Base-by-base conservation (phyloP, 192 early-diverging fungal species). In the Spizellomyces sp. region DNA sequence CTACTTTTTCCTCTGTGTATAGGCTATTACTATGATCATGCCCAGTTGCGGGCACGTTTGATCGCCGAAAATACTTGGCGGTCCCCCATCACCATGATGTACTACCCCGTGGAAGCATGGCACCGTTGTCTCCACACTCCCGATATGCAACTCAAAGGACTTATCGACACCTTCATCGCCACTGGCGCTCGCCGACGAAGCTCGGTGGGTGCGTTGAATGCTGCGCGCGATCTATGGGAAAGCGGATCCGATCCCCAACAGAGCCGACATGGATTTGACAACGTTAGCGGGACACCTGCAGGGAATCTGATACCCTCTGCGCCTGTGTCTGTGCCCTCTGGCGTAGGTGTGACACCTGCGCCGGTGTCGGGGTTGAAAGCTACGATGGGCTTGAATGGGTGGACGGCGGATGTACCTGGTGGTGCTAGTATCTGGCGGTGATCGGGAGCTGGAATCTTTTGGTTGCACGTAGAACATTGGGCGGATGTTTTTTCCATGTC, bases 341-440 rank as follows among this genome's bases (percentile, higher is more conserved):
- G 36, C 6, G 17, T 17, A 5, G 21, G 27, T 4, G 44, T 4
- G 17, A 22, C 62, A 44, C 1, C 62, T 17, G 10, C 62, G 27
- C 9, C 62, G 5, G 22, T 27, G 1, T 63, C 62, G n/a, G 68
- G 57, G 5, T 42, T 70, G 10, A 58, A 61, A 27, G 68, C 68
- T 15, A 70, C 68, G 43, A 70, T 70, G 68, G 68, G 68, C 4
- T 21, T 70, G 58, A 70, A 59, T 47, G 68, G 68, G 41, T 70
- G 68, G 68, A 70, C 68, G 15, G 68, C 57, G 14, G 68, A 70
- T 48, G 68, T 70, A 27, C 68, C 68, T 7, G 68, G 68, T 46
- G 68, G 68, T 10, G 68, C 68, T 8, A 60, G 57, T 21, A 70
- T 70, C 41, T 70, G 68, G 68, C 57, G 58, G 6, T 70, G 58